Base-by-base conservation (phyloP, 208 protist species). In the Crithidia sp. region DNA sequence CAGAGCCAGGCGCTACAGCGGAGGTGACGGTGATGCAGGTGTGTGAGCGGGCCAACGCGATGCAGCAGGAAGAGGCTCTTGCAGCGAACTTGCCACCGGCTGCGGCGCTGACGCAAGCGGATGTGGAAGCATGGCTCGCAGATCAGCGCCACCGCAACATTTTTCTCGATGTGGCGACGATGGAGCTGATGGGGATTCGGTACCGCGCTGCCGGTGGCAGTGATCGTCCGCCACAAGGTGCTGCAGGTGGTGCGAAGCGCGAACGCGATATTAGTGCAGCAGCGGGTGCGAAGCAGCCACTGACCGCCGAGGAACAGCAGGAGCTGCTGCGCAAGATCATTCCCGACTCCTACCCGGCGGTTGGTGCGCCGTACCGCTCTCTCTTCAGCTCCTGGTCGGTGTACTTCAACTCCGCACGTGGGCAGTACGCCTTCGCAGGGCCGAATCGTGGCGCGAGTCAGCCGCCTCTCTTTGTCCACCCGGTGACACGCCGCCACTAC, bases 131-230 rank as follows among this genome's bases (percentile, higher is more conserved):
- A 40, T 96, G 91, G 89, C 68, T 87, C 6, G 56, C 54, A 9
- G 88, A 94, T 57, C 91, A 96, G 79, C 87, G 89, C 7, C 74
- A 71, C 44, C 89, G 91, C 59, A 52, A 85, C 64, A 74, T 81
- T 39, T 83, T 79, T 10, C 74, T 96, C 9, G 91, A 96, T 59
- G 64, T 88, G 50, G 83, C 91, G 8, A 71, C 79, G 17, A 76
- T 92, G 59, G 79, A 82, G 37, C 53, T 90, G 58, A 64, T 94
- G 36, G 72, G 65, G 5, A 67, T 96, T 52, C 67, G 28, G 4
- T 96, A 96, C 67, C 69, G 79, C 12, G 44, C 45, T 19, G 67
- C 40, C 12, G 45, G 45, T 49, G 45, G 45, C 12, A 2, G 12
- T 49, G 45, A 56, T 40, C 36, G 43, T 14, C 39, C 58, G 14